Evolutionary conservation across 441 rosid species (phyloP).

Genomic region (Capsella rubella): DNA sequence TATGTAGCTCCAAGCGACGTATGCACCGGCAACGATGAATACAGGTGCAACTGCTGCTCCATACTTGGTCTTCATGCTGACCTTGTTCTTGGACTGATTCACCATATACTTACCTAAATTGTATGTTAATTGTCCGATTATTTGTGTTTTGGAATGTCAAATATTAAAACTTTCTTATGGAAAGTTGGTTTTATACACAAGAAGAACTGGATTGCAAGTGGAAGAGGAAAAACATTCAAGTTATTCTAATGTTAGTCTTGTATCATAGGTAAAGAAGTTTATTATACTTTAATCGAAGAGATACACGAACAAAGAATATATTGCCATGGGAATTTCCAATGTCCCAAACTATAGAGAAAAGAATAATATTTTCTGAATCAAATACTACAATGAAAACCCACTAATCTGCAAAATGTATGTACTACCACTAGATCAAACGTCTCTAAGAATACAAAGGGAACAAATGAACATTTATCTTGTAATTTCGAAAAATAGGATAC

Average conservation of each 20-base stretch:
- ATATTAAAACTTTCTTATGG: neutral
- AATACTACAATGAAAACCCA: neutral
- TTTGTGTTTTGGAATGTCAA: neutral
- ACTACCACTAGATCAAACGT: neutral
- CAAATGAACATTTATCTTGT: neutral
- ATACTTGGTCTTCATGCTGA: constrained; percentile 46
- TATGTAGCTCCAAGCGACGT: constrained; percentile 52
- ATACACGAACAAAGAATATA: constrained; percentile 27
- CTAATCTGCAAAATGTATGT: neutral
- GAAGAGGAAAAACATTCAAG: constrained; percentile 11
- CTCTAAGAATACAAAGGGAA: neutral
- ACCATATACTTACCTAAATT: constrained; percentile 29
- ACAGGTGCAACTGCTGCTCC: constrained; percentile 56
- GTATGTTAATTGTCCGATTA: neutral
- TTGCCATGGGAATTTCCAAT: constrained; percentile 11
- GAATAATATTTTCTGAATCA: constrained; percentile 1
- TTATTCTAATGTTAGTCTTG: constrained; percentile 40
- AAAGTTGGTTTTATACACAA: constrained; percentile 9
- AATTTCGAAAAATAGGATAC: constrained; percentile 19
- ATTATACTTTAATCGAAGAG: constrained; percentile 22
- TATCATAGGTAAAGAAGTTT: constrained; percentile 34
- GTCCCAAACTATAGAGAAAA: neutral
- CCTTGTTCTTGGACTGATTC: constrained; percentile 31
- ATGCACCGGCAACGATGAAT: constrained; percentile 50
- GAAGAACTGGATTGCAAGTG: neutral